A percentile compares a stretch with the other conserved stretches of the same genome.
Evolutionary conservation across 148 eudicot species (phyloP).

Genomic region (Fagopyrum tataricum): DNA sequence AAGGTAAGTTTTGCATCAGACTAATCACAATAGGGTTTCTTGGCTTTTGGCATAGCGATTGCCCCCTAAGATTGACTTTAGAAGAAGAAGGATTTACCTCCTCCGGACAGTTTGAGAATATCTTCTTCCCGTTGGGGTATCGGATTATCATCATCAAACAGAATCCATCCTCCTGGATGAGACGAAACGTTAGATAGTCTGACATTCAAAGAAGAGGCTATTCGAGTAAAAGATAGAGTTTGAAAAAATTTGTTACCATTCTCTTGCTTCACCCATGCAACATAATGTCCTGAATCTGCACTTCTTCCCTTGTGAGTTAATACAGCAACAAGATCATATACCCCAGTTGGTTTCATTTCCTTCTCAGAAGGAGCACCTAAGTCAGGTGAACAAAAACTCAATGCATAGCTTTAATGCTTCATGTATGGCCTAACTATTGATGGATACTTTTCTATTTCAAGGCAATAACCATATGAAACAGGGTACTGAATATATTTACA

Average conservation of each 20-base stretch:
- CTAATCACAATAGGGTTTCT: neutral
- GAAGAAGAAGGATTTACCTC: constrained; percentile 47
- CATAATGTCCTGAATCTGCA: constrained; percentile 97
- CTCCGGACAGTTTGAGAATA: constrained; percentile 84
- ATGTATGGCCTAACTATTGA: neutral
- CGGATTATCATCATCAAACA: constrained; percentile 79
- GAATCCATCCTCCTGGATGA: constrained; percentile 75
- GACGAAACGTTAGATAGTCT: neutral
- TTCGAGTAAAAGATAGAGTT: constrained; percentile 1
- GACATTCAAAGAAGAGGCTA: neutral
- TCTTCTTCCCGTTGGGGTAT: constrained; percentile 84
- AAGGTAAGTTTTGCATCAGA: constrained; percentile 4
- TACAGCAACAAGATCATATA: constrained; percentile 78
- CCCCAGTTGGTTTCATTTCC: constrained; percentile 56
- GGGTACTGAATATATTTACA: neutral
- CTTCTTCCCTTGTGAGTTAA: constrained; percentile 96
- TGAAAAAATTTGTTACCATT: constrained; percentile 38
- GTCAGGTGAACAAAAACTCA: constrained; percentile 11
- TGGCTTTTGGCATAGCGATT: no score
- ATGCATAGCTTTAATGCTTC: neutral
- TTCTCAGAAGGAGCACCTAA: constrained; percentile 39
- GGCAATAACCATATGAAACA: neutral
- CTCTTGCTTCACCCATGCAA: constrained; percentile 98
- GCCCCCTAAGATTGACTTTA: no score
- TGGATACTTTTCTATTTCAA: neutral